These are phyloP conservation scores for Candida labiduridarum DNA, from an alignment of 1,139 yeast species.

Conservation along the genomic window DNA sequence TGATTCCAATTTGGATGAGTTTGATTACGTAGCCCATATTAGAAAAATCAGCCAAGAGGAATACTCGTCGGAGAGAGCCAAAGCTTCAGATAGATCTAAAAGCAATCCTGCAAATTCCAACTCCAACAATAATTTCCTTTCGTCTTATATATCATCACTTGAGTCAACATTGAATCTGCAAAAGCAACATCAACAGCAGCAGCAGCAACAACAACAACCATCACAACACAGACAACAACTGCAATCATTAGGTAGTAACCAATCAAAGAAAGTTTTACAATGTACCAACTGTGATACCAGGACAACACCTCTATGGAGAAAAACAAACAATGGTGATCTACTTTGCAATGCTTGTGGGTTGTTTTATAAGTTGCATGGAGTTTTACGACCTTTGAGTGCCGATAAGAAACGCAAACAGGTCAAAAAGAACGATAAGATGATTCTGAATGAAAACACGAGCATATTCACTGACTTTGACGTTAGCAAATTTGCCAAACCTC, in stretches of 20 bases:
- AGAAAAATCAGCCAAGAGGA: constrained; percentile 47
- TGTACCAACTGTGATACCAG: constrained; percentile 50
- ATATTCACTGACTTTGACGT: constrained; percentile 25
- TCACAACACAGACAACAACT: background rate
- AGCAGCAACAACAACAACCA: constrained; percentile 22
- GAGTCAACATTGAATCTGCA: constrained; percentile 38
- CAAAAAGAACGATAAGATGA: constrained; percentile 21
- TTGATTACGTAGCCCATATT: constrained; percentile 52
- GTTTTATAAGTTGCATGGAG: constrained; percentile 49
- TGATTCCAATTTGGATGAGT: constrained; percentile 41
- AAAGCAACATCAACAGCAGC: constrained; percentile 13
- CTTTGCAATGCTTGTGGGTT: constrained; percentile 53
- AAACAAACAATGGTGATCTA: constrained; percentile 45
- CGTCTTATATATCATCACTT: constrained; percentile 43
- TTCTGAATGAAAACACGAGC: constrained; percentile 26
- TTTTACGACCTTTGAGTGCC: constrained; percentile 41
- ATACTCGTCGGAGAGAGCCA: constrained; percentile 17
- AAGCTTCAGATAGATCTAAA: constrained; percentile 1
- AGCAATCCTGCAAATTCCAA: background rate
- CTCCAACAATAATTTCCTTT: constrained; percentile 30
- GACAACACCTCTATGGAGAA: constrained; percentile 52
- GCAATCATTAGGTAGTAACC: background rate
- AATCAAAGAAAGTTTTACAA: constrained; percentile 31
- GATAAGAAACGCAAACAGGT: constrained; percentile 9
- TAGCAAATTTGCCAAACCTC: constrained; percentile 3